A percentile compares a stretch with the other conserved stretches of the same genome.
Evolutionary conservation across 1,284 basidiomycete genomes (phyloP).

Genomic region (Kwoniella shivajii): DNA sequence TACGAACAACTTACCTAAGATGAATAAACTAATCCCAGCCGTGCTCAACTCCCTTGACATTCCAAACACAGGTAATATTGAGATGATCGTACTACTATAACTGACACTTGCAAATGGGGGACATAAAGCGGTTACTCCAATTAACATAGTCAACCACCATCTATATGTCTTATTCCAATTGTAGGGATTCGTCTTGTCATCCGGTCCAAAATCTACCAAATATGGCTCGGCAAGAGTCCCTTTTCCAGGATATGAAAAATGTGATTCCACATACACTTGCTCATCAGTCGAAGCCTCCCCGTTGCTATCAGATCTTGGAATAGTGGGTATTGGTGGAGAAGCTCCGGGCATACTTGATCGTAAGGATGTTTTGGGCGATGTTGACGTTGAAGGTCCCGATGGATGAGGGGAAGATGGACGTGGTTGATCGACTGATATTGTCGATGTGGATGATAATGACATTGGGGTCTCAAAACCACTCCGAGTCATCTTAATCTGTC

Average conservation of each 20-base stretch:
- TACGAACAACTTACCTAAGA: slow-evolving; percentile 24
- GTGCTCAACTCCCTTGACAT: slow-evolving; percentile 61
- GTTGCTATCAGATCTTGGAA: too few species aligned
- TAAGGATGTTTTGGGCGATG: too few species aligned
- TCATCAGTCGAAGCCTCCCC: background rate
- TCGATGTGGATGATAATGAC: slow-evolving; percentile 1
- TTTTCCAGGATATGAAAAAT: slow-evolving; percentile 25
- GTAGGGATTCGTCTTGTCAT: slow-evolving; percentile 66
- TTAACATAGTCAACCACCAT: slow-evolving; percentile 34
- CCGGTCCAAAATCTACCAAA: slow-evolving; percentile 56
- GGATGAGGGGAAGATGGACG: background rate
- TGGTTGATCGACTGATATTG: background rate
- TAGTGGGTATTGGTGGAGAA: background rate
- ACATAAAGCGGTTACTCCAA: slow-evolving; percentile 61
- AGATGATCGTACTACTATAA: slow-evolving; percentile 62
- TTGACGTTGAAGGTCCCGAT: background rate
- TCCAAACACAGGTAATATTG: slow-evolving; percentile 58
- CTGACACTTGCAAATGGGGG: slow-evolving; percentile 64
- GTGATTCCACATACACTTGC: background rate
- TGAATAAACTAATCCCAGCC: slow-evolving; percentile 58
- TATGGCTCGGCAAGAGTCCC: slow-evolving; percentile 36
- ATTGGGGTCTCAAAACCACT: background rate
- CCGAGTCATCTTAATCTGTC: background rate
- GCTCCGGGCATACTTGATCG: too few species aligned
- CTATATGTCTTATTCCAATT: slow-evolving; percentile 63